Evolutionary conservation across 257 asterid species (phyloP).

Genomic region (Thymus mandschuricus): DNA sequence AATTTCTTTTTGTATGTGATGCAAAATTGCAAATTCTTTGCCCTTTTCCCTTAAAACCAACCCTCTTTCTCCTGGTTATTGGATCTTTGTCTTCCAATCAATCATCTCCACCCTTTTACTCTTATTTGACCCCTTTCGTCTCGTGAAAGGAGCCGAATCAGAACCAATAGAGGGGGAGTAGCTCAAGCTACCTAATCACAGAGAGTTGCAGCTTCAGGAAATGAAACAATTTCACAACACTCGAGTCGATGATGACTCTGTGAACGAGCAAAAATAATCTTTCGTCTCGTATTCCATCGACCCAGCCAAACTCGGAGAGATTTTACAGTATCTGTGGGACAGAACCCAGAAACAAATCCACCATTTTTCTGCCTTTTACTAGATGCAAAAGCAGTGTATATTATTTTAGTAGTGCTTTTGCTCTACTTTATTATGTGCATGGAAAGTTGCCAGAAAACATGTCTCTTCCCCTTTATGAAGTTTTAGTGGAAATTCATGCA

Average conservation of each 20-base stretch:
- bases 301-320: not conserved
- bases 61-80: constrained; percentile 33
- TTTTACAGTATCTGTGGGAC: not conserved
- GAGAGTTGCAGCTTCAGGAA: not conserved
- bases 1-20: constrained; percentile 37
- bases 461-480: constrained; percentile 31
- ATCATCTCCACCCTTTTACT: not conserved
- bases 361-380: constrained; percentile 3
- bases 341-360: constrained; percentile 32
- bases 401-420: constrained; percentile 25
- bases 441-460: constrained; percentile 28
- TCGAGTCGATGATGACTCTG: not conserved
- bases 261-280: not conserved
- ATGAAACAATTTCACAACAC: not conserved
- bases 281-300: constrained; percentile 1
- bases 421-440: constrained; percentile 36
- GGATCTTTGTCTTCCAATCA: constrained; percentile 34
- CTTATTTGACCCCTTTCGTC: no score
- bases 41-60: constrained; percentile 25
- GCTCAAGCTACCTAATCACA: no score
- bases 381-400: constrained; percentile 26
- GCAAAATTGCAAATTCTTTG: constrained; percentile 38
- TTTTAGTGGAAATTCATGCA: not conserved
- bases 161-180: no score
- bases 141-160: no score